Percentiles rank a stretch among this genome's conserved stretches.
phyloP scores from a whole-genome alignment of 768 basidiomycete species.

The Boletus barrowsii region DNA sequence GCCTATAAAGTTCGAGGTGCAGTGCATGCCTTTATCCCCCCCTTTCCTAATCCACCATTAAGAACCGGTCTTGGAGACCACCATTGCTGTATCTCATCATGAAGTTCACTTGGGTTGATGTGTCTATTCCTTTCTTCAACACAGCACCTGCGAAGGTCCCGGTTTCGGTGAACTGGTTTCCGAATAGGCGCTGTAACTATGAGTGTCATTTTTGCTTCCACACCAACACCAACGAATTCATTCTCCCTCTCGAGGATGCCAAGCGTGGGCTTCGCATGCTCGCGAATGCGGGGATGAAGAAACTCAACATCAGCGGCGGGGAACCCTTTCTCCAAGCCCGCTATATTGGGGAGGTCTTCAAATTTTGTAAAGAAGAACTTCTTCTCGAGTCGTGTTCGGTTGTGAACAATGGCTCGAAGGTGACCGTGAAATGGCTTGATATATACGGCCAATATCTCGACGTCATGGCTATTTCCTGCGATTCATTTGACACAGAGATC shows the following conservation, averaged over 20 bases:
- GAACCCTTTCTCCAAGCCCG: constrained; percentile 38
- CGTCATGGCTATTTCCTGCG: constrained; percentile 43
- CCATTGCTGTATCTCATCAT: background rate
- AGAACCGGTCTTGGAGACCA: too few species aligned
- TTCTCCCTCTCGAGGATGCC: constrained; percentile 36
- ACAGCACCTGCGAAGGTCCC: constrained; percentile 9
- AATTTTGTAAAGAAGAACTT: constrained; percentile 37
- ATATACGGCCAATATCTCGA: constrained; percentile 39
- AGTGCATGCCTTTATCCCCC: too few species aligned
- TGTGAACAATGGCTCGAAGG: constrained; percentile 39
- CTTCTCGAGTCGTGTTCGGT: constrained; percentile 34
- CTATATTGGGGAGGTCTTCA: constrained; percentile 40
- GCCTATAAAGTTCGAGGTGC: too few species aligned
- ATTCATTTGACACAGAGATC: constrained; percentile 36
- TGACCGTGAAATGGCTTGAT: constrained; percentile 41
- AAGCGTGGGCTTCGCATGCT: constrained; percentile 35
- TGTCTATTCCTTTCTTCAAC: constrained; percentile 17
- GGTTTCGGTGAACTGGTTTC: constrained; percentile 30
- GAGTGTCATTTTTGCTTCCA: constrained; percentile 42
- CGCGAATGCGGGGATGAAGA: constrained; percentile 33
- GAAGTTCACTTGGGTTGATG: constrained; percentile 16
- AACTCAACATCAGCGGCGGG: constrained; percentile 37
- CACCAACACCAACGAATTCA: constrained; percentile 33
- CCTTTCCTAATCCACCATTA: too few species aligned
- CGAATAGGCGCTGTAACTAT: constrained; percentile 33